Evolutionary conservation across 805 yeast genomes (phyloP), one percentile per base, ranked within the genome.

Genomic region (Teunomyces barrocoloradensis): DNA sequence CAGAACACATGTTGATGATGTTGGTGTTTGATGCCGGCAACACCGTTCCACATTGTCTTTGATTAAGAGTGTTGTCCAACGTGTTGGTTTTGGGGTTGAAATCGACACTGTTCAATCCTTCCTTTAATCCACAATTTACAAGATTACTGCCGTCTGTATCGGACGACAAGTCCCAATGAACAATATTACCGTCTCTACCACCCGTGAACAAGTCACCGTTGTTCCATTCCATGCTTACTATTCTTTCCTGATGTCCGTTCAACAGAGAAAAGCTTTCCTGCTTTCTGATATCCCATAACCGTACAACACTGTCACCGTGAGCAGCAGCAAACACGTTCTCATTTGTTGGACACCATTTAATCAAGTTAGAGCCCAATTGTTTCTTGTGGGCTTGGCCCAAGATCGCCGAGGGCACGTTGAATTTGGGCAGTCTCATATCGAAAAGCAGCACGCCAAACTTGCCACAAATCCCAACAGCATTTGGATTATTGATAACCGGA

Each of bases 221-320:
- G 45, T 71, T 70, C 92, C 94, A 88, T 50, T 81, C 79, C 33
- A 88, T 55, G 18, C 81, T 66, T 6, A 81, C 78, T 12, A 88
- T 70, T 15, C 51, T 49, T 50, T 78, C 83, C 5, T 69, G 60
- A 56, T 85, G 89, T 1, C 87, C 88, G 2, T 66, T 59, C 33
- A 85, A 66, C 35, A 68, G 66, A 6, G 81, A 78, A 45, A 80
- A 67, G 2, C 83, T 81, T 13, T 74, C 75, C 34, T 80, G 74
- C 54, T 74, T 77, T 52, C 96, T 73, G 39, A 85, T 79, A 65
- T 88, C 96, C 95, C 95, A 88, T 28, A 88, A 68, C 53, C 82
- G 71, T 36, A 84, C 77, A 2, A 78, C 64, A 3, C 79, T 80
- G 53, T 80, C 80, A 30, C 69, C 63, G 53, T 82, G 86, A 5